Conservation (phyloP, 2,329 filamentous ascomycete species). For the Trichoderma citrinoviride region DNA sequence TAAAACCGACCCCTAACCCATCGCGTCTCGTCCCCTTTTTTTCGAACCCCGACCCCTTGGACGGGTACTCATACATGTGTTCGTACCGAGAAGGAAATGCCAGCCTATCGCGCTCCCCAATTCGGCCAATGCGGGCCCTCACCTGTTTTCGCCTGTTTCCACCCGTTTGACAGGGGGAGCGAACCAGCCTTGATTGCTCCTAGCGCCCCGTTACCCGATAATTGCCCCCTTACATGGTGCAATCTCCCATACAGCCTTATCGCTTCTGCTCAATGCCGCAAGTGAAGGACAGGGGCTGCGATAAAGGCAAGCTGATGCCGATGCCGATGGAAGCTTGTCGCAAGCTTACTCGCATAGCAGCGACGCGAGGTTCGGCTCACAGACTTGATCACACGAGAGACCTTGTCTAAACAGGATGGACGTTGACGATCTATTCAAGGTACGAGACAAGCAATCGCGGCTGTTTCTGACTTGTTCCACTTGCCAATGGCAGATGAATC, state of each 20-base stretch:
- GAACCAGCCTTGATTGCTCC: background rate
- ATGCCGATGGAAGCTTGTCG: background rate
- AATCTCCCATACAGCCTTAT: constrained; percentile 7
- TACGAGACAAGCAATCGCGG: constrained; percentile 4
- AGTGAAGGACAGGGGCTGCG: constrained; percentile 19
- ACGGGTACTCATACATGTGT: background rate
- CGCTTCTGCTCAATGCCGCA: constrained; percentile 13
- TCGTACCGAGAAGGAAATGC: constrained; percentile 1
- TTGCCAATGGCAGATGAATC: background rate
- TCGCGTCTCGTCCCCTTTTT: constrained; percentile 11
- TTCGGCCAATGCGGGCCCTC: constrained; percentile 1
- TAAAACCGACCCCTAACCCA: constrained; percentile 19
- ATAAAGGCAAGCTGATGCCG: constrained; percentile 5
- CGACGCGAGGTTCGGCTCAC: background rate
- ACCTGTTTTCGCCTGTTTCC: no score
- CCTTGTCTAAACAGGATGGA: constrained; percentile 43
- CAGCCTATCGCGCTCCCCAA: background rate
- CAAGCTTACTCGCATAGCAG: background rate
- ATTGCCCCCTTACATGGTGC: background rate
- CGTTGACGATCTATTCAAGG: constrained; percentile 60
- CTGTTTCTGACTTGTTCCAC: background rate
- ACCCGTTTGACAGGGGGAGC: background rate
- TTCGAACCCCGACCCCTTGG: background rate
- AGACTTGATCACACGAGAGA: background rate
- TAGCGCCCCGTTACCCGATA: background rate